These are phyloP conservation scores for Pharnaceum exiguum DNA, from an alignment of 148 eudicot genomes.

Conservation along the genomic window DNA sequence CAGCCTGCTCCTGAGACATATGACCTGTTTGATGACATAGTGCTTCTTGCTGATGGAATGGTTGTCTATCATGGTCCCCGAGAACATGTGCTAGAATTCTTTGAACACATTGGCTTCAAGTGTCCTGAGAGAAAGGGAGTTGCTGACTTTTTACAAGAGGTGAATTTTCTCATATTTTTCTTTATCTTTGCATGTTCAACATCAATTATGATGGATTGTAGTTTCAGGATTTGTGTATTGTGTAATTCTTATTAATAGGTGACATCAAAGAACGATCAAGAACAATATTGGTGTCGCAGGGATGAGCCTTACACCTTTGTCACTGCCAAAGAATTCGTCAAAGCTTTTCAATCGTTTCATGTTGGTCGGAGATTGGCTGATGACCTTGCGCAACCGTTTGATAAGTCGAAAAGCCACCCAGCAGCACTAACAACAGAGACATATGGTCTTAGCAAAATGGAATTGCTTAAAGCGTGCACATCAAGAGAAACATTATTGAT, in stretches of 20 bases:
- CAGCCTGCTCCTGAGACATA: constrained; percentile 93
- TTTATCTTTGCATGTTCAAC: no score
- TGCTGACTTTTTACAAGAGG: constrained; percentile 92
- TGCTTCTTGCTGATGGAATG: constrained; percentile 80
- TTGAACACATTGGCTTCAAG: constrained; percentile 76
- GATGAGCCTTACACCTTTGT: constrained; percentile 51
- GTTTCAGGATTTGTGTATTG: background rate
- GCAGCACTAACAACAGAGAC: constrained; percentile 62
- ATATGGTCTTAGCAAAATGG: constrained; percentile 63
- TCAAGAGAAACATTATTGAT: constrained; percentile 69
- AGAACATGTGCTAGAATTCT: constrained; percentile 75
- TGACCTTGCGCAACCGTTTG: constrained; percentile 62
- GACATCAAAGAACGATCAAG: constrained; percentile 88
- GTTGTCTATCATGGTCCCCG: constrained; percentile 87
- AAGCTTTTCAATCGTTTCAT: constrained; percentile 69
- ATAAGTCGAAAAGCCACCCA: constrained; percentile 72
- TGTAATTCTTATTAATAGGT: constrained; percentile 38
- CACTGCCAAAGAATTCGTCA: constrained; percentile 57
- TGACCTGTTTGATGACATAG: constrained; percentile 76
- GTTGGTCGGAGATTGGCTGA: constrained; percentile 53
- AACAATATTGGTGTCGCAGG: constrained; percentile 62
- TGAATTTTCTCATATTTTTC: constrained; percentile 10
- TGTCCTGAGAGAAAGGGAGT: constrained; percentile 91
- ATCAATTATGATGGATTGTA: no score
- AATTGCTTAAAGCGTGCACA: constrained; percentile 67